Conservation (phyloP, 345 rosid species). For the Corchorus capsularis region DNA sequence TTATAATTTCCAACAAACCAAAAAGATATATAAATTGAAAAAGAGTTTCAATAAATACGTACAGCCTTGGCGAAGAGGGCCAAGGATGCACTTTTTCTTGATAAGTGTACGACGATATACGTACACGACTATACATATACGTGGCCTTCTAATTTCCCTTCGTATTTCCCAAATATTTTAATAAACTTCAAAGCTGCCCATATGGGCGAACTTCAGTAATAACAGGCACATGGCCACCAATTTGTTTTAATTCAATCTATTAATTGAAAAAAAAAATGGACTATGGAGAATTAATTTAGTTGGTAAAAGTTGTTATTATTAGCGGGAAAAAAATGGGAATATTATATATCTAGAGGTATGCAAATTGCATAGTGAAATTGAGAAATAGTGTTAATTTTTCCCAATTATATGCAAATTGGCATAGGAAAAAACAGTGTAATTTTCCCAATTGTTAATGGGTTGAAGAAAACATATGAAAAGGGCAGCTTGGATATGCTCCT, state of each 20-base stretch:
- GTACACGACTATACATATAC: neutral
- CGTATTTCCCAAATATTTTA: neutral
- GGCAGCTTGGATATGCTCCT: constrained; percentile 10
- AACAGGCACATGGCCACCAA: constrained; percentile 1
- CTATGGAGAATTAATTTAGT: too few relatives aligned
- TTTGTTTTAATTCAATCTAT: neutral
- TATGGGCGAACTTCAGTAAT: neutral
- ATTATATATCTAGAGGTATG: too few relatives aligned
- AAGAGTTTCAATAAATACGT: neutral
- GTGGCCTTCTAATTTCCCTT: constrained; percentile 18
- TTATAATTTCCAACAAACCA: too few relatives aligned
- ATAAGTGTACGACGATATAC: neutral
- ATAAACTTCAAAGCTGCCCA: neutral
- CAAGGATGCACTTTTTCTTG: constrained; percentile 5
- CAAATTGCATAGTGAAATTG: too few relatives aligned
- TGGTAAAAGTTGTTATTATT: too few relatives aligned
- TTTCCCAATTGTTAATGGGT: neutral
- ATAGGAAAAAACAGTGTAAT: too few relatives aligned
- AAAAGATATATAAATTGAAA: too few relatives aligned
- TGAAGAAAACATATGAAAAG: neutral
- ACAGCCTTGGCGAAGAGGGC: constrained; percentile 10
- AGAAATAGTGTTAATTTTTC: neutral
- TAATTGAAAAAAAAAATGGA: neutral
- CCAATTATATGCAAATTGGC: too few relatives aligned
- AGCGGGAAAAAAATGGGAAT: too few relatives aligned